Conservation (phyloP, 306 rosid genomes). For the Hylodesmum podocarpum region DNA sequence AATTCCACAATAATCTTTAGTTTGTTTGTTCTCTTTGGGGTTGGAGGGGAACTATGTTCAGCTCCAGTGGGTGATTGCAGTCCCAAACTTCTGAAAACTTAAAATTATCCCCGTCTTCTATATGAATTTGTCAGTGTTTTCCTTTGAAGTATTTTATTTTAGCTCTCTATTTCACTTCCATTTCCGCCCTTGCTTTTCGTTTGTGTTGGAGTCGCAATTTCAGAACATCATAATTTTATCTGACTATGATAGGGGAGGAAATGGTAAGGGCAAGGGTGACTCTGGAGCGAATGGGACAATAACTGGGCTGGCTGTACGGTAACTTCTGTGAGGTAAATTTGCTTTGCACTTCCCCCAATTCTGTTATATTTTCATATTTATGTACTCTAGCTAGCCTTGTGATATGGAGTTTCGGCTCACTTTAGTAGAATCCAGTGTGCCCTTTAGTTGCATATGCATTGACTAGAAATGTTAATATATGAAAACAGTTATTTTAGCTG, state of each 20-base stretch:
- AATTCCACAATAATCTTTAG: background rate
- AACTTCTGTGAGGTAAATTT: slow-evolving; percentile 78
- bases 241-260: slow-evolving; percentile 75
- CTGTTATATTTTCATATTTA: background rate
- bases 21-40: background rate
- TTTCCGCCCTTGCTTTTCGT: slow-evolving; percentile 15
- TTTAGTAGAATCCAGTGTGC: background rate
- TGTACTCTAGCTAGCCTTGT: slow-evolving; percentile 1
- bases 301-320: slow-evolving; percentile 86
- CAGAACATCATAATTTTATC: background rate
- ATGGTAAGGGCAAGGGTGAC: slow-evolving; percentile 59
- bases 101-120: background rate
- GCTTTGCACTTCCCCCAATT: background rate
- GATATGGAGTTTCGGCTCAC: background rate
- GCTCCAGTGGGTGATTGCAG: background rate
- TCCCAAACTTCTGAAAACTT: background rate
- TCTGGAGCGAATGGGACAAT: slow-evolving; percentile 80
- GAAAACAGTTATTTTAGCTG: background rate
- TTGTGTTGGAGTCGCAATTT: background rate
- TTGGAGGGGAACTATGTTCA: slow-evolving; percentile 5
- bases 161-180: background rate
- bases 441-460: background rate
- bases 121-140: background rate
- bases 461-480: background rate
- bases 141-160: background rate